Base-by-base conservation (phyloP, 129 eudicot species). In the Pittosporum tobira region DNA sequence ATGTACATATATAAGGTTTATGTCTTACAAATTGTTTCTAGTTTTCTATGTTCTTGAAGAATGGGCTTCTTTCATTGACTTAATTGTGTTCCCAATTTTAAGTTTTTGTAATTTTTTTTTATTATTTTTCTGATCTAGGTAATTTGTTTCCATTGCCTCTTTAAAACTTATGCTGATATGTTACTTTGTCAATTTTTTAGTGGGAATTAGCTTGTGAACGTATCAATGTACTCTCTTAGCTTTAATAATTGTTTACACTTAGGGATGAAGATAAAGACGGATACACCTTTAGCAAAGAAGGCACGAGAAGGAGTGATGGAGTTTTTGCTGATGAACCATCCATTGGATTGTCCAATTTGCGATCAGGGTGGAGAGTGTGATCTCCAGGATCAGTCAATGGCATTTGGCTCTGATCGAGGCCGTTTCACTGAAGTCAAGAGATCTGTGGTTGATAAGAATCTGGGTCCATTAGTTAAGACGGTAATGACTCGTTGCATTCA, bases 361-460 rank as follows among this genome's bases (percentile, higher is more conserved):
- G 99, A 93, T 77, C 99, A 93, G 64, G 99, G 99, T 53, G 99
- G 99, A 28, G 99, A 93, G 52, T 93, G 99, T 71, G 99, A 93
- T 66, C 99, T 93, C 51, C 99, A 93, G 60, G 99, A 93, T 72
- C 96, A 93, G 66, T 93, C 99, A 37, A 93, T 87, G 99, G 96
- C 96, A 51, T 93, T 93, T 72, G 99, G 99, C 27, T 93, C 99
- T 18, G 99, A 93, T 57, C 65, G 99, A 46, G 94, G 99, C 21
- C 96, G 99, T 59, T 93, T 93, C 46, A 93, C 94, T 44, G 99
- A 93, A 68, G 77, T 80, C 62, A 93, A 93, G 78, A 81, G 99
- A 81, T 93, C 99, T 18, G 96, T 93, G 29, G 99, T 93, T 26
- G 99, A 93, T 63, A 93, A 93, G 78, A 93, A 93, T 78, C 77